Evolutionary conservation across 768 basidiomycete species (phyloP), one percentile per base, ranked within the genome.

Genomic region (Suillus lakei): DNA sequence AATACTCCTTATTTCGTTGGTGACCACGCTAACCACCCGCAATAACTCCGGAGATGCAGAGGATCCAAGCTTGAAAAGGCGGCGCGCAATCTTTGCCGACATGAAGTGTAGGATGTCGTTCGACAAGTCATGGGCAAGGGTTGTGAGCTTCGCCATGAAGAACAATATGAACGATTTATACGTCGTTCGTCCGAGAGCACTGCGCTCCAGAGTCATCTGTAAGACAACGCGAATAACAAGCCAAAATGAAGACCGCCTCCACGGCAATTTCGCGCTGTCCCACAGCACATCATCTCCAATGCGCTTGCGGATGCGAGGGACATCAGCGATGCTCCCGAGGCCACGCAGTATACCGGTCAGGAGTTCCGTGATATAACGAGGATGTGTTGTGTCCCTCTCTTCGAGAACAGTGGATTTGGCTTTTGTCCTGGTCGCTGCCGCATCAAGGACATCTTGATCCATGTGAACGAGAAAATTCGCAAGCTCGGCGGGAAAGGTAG

Each of bases 171-270:
- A 80, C 5, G 34, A 56, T 48, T 80, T 80, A 70, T 80, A 80
- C 5, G 68, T 48, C 8, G 28, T 46, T 5, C 32, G 54, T 7
- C 68, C 70, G 9, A 62, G 21, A 38, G 28, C 51, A 51, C 69
- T 68, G 43, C 65, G 69, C 30, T 60, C 66, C 32, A 79, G 69
- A 0, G 79, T 76, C 0, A 77, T 82, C 68, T 85, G 84, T 30
- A 84, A 67, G 1, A 77, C 76, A 5, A 87, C 81, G 12, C 85
- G 81, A 39, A 85, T 70, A 12, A 84, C 68, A 6, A 86, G 79
- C 85, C 85, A 87, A 10, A 84, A 72, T 1, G 83, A 73, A 8
- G 84, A 83, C 28, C 86, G 77, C 32, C 86, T 73, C 85, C 85
- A 87, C 76, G 86, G 61, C 12, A 77, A 72, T 36, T 67, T 60